These are phyloP conservation scores for Salvia sclarea DNA, from an alignment of 305 asterid species.

Conservation along the genomic window DNA sequence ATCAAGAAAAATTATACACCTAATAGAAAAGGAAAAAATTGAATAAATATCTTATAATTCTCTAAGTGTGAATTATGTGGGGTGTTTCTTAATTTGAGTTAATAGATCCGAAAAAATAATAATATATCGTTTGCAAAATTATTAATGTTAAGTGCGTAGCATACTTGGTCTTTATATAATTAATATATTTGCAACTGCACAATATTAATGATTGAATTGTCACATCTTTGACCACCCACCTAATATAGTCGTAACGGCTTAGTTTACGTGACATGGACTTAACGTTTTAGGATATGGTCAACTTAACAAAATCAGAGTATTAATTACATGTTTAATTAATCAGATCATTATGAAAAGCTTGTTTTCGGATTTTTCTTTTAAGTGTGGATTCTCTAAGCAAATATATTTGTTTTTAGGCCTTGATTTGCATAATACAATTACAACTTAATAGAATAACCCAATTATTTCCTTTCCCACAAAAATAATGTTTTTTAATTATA, in stretches of 20 bases:
- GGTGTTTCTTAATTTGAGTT: too few species aligned
- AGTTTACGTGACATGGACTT: neutral
- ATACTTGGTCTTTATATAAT: neutral
- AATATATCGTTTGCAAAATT: neutral
- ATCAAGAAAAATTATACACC: too few species aligned
- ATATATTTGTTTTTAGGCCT: neutral
- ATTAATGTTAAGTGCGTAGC: neutral
- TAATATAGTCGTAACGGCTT: neutral
- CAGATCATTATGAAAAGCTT: neutral
- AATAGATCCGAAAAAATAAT: too few species aligned
- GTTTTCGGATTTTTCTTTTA: neutral
- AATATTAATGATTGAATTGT: conserved; percentile 15
- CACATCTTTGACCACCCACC: conserved; percentile 13
- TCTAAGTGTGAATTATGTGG: too few species aligned
- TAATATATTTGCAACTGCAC: neutral
- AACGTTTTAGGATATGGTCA: conserved; percentile 18
- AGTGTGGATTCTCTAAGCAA: neutral
- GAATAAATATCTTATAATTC: too few species aligned
- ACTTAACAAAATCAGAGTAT: neutral
- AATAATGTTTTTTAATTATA: neutral
- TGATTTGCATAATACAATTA: neutral
- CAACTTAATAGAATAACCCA: neutral
- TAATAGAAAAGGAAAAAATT: too few species aligned
- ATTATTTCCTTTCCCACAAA: neutral
- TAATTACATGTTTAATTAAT: neutral